Conservation (phyloP, 1,284 basidiomycete species). For the Heterobasidion irregulare region DNA sequence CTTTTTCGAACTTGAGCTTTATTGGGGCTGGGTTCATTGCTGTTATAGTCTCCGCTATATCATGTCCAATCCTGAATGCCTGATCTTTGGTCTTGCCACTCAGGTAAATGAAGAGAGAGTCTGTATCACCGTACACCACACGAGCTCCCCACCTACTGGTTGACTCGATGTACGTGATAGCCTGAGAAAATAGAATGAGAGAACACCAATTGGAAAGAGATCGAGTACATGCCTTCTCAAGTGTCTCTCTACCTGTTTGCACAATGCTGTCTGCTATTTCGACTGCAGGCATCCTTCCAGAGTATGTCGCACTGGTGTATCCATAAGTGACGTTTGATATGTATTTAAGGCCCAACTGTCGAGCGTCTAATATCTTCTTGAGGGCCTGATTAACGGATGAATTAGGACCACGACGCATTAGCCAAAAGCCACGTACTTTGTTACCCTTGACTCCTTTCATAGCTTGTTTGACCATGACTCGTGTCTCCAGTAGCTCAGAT, state of each 20-base stretch:
- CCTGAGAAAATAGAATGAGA: conserved; percentile 35
- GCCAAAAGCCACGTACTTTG: conserved; percentile 41
- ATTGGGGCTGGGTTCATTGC: conserved; percentile 83
- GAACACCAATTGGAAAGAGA: background rate
- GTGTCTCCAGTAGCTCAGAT: conserved; percentile 87
- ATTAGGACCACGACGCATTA: background rate
- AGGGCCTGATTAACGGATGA: conserved; percentile 45
- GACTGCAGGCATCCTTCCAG: conserved; percentile 96
- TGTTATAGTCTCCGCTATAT: conserved; percentile 87
- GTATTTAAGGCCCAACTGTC: conserved; percentile 84
- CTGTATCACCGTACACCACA: conserved; percentile 97
- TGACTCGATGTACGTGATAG: conserved; percentile 75
- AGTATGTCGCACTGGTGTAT: conserved; percentile 90
- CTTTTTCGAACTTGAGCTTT: conserved; percentile 98
- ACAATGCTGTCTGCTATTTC: conserved; percentile 98
- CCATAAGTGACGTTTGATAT: conserved; percentile 91
- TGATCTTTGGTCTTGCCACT: conserved; percentile 87
- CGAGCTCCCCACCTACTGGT: conserved; percentile 82
- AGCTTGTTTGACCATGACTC: conserved; percentile 94
- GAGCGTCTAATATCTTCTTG: conserved; percentile 71
- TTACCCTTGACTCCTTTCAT: conserved; percentile 80
- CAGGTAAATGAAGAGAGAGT: conserved; percentile 89
- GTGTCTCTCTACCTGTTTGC: conserved; percentile 89
- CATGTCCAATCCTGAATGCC: conserved; percentile 87
- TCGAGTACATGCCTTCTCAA: conserved; percentile 70